Conservation (phyloP, 768 basidiomycete species). For the Suillus hirtellus region DNA sequence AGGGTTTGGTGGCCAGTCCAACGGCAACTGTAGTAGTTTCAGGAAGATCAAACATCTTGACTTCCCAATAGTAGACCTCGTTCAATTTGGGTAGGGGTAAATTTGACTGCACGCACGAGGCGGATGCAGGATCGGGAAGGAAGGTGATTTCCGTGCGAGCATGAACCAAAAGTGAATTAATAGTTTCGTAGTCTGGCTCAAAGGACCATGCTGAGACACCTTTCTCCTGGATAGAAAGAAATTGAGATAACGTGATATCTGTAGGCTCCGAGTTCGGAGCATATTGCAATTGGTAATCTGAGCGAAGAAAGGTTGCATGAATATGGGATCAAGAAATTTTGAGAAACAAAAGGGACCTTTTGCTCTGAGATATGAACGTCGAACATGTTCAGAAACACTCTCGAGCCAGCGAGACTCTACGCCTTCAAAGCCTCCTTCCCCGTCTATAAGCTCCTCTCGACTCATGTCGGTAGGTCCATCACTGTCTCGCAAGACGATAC, state of each 20-base stretch:
- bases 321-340: conserved; percentile 11
- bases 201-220: conserved; percentile 99
- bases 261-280: conserved; percentile 96
- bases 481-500: conserved; percentile 78
- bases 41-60: conserved; percentile 98
- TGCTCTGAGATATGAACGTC: conserved; percentile 76
- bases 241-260: conserved; percentile 97
- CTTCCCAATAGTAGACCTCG: conserved; percentile 99
- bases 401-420: conserved; percentile 95
- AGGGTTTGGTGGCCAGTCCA: conserved; percentile 95
- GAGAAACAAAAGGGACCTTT: conserved; percentile 61
- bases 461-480: conserved; percentile 95
- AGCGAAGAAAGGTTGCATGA: not conserved
- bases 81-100: conserved; percentile 96
- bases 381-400: conserved; percentile 62
- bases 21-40: conserved; percentile 84
- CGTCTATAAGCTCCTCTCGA: conserved; percentile 85
- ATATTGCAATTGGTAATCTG: conserved; percentile 84
- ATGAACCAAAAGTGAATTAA: conserved; percentile 90
- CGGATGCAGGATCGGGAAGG: conserved; percentile 92
- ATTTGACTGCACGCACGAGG: conserved; percentile 95
- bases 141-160: conserved; percentile 97
- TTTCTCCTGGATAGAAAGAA: conserved; percentile 98
- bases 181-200: conserved; percentile 96
- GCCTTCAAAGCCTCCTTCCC: conserved; percentile 91